Evolutionary conservation across 2,329 filamentous ascomycete genomes (phyloP).

Genomic region (Penicillium aurantiogriseum): DNA sequence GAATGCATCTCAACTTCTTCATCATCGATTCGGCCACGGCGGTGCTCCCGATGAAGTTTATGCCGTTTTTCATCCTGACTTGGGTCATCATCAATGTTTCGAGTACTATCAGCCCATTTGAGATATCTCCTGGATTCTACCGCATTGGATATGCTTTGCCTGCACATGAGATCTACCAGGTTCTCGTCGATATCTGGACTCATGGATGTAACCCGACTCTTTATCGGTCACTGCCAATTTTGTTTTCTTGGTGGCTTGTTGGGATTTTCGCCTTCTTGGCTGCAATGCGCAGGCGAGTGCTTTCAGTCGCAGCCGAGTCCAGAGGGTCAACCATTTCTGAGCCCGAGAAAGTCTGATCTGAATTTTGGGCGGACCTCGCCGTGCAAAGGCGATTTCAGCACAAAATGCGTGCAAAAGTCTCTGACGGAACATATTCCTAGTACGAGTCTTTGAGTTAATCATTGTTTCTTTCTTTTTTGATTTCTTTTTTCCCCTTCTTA

Average conservation of each 20-base stretch:
- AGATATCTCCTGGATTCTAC: slow-evolving; percentile 43
- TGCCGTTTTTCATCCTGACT: slow-evolving; percentile 45
- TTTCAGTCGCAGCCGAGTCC: neutral
- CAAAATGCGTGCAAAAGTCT: too few species aligned
- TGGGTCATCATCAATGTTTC: slow-evolving; percentile 47
- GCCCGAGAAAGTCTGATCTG: too few species aligned
- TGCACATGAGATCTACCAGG: slow-evolving; percentile 40
- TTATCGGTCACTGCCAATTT: slow-evolving; percentile 41
- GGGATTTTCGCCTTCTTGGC: neutral
- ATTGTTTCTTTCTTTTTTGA: too few species aligned
- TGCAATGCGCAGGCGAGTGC: neutral
- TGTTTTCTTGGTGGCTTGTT: slow-evolving; percentile 41
- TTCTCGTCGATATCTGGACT: slow-evolving; percentile 45
- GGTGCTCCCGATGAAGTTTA: slow-evolving; percentile 37
- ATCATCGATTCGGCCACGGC: slow-evolving; percentile 43
- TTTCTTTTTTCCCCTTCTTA: too few species aligned
- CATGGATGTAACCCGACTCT: slow-evolving; percentile 42
- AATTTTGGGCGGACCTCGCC: too few species aligned
- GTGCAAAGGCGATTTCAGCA: too few species aligned
- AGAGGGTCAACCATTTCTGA: neutral
- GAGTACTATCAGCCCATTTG: slow-evolving; percentile 44
- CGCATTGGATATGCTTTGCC: slow-evolving; percentile 41
- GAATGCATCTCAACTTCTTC: slow-evolving; percentile 44
- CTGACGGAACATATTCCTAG: too few species aligned
- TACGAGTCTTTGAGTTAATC: too few species aligned